Percentiles rank a stretch among this genome's conserved stretches.
phyloP scores from a whole-genome alignment of 768 basidiomycete species.

The Obba rivulosa region DNA sequence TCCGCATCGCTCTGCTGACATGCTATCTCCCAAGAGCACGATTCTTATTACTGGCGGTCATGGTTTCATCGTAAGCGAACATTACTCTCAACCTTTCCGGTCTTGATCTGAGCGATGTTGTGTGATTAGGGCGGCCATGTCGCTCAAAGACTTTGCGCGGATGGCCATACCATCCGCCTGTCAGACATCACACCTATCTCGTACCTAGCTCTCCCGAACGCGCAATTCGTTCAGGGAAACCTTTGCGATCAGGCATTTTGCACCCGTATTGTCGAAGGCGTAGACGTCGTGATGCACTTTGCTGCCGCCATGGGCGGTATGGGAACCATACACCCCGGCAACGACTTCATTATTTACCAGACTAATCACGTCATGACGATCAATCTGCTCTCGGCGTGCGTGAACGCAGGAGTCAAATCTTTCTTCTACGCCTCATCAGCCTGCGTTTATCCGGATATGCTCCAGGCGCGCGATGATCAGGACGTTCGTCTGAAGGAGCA shows the following conservation, averaged over 20 bases:
- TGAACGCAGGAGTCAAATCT: conserved; percentile 31
- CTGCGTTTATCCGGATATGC: conserved; percentile 46
- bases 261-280: conserved; percentile 30
- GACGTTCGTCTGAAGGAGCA: conserved; percentile 43
- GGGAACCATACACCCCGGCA: conserved; percentile 51
- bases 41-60: conserved; percentile 16
- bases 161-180: conserved; percentile 35
- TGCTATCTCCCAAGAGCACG: not conserved
- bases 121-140: conserved; percentile 45
- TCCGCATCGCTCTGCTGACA: not conserved
- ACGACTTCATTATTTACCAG: conserved; percentile 44
- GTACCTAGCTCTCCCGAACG: conserved; percentile 15
- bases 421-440: conserved; percentile 57
- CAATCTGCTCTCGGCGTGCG: conserved; percentile 38
- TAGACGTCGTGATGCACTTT: conserved; percentile 47
- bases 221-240: conserved; percentile 38
- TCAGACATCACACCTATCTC: conserved; percentile 31
- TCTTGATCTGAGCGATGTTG: not conserved
- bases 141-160: conserved; percentile 31
- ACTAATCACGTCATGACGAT: conserved; percentile 47
- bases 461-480: conserved; percentile 28
- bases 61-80: conserved; percentile 13
- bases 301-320: conserved; percentile 63
- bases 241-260: conserved; percentile 40
- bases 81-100: not conserved